Evolutionary conservation across 2,329 filamentous ascomycete genomes (phyloP), one percentile per base, ranked within the genome.

Genomic region (Colletotrichum sansevieriae): DNA sequence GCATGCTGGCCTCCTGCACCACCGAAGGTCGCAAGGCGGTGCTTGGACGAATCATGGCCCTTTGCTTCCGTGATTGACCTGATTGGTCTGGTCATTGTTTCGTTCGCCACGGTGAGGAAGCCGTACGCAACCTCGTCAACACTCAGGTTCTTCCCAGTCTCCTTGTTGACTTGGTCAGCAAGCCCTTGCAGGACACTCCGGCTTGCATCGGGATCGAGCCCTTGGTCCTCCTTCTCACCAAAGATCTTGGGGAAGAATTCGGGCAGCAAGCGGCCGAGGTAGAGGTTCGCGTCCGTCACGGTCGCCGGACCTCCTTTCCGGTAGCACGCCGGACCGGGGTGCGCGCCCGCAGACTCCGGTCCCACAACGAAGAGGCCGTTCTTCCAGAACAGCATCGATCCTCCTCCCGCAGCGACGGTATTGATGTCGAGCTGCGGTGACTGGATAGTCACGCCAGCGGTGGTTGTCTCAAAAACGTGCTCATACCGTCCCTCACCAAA

Each of bases 161-260:
- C 94, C 39, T 84, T 82, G 73, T 97, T 96, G 75, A 98, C 92
- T 74, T 93, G 85, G 44, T 91, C 86, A 0, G 94, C 89, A 10
- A 98, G 83, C 73, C 94, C 90, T 71, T 91, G 85, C 70, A 98
- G 92, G 1, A 93, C 86, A 73, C 87, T 90, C 76, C 89, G 87
- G 74, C 93, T 97, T 1, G 92, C 92, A 65, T 91, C 87, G 1
- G 88, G 83, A 76, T 97, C 94, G 1, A 98, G 81, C 0, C 90
- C 90, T 77, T 96, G 88, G 65, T 97, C 86, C 76, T 98, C 95
- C 51, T 95, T 91, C 77, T 93, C 91, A 52, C 95, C 95, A 74
- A 98, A 98, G 68, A 98, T 98, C 77, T 95, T 95, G 0, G 95
- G 95, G 75, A 98, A 98, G 83, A 96, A 97, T 70, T 97, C 93